Evolutionary conservation across 75 land plant genomes (phyloP), one percentile per base, ranked within the genome.

Genomic region (Picea glauca): DNA sequence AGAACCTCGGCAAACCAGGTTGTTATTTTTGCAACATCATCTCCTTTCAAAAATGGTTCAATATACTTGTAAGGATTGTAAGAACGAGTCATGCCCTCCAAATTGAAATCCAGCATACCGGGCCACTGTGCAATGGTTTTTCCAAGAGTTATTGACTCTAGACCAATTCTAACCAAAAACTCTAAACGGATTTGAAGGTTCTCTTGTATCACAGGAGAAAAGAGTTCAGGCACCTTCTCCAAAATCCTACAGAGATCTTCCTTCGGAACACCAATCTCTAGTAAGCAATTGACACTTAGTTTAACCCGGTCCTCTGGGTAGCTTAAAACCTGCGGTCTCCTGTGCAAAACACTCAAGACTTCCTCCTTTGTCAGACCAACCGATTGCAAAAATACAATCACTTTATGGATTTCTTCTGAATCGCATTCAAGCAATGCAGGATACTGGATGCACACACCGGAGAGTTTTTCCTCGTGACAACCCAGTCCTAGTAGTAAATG

Each of bases 241-340:
- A 83, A 54, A 56, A 83, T 75, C 58, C 81, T 30, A 5, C 56
- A 31, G 43, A 83, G 76, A 76, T 83, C 85, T n/a, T 80, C 72
- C 4, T 43, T 72, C 13, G 33, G 62, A 20, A 83, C 78, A 38
- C 80, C 81, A 33, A 78, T 31, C 56, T 83, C 81, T 59, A 83
- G 76, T 23, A 83, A 57, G 74, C 81, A 80, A 17, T 83, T 40
- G 21, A 83, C 66, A 75, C 59, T 76, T 20, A 35, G 57, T 56
- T 64, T 61, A 31, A 83, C 80, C 40, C 80, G 77, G 30, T 66
- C 65, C 21, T 72, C 13, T 63, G 76, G 33, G 35, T 63, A 58
- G 60, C 76, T 67, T 81, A 83, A 68, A 54, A 79, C 50, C 40
- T 83, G 85, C 15, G 85, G 85, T 35, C 85, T 81, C 63, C 60